Percentiles rank a stretch among this genome's conserved stretches.
phyloP scores from a whole-genome alignment of 176 grass and related monocot species.

The Lolium rigidum region DNA sequence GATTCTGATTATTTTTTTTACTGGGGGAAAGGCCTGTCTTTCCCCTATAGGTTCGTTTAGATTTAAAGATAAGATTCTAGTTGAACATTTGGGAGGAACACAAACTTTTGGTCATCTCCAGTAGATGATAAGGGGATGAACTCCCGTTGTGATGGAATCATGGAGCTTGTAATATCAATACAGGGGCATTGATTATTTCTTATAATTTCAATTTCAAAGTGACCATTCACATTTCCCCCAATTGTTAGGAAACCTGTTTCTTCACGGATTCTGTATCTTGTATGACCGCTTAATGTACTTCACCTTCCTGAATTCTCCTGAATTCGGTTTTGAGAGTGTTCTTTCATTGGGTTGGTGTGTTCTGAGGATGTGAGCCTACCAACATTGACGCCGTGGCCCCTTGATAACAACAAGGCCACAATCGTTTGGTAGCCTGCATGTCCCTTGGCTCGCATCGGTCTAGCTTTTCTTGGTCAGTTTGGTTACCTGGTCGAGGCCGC shows the following conservation, averaged over 20 bases:
- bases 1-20: constrained; percentile 70
- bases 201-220: neutral
- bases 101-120: constrained; percentile 36
- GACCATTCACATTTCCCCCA: neutral
- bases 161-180: constrained; percentile 52
- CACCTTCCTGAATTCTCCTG: neutral
- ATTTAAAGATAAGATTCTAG: constrained; percentile 68
- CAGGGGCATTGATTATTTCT: constrained; percentile 43
- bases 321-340: neutral
- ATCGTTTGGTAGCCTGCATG: too few relatives aligned
- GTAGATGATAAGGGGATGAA: constrained; percentile 48
- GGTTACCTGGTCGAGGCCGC: too few relatives aligned
- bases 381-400: too few relatives aligned
- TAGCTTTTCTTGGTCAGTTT: too few relatives aligned
- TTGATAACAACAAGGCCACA: too few relatives aligned
- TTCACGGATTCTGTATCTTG: neutral
- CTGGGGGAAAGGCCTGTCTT: constrained; percentile 56
- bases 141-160: constrained; percentile 40
- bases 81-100: constrained; percentile 39
- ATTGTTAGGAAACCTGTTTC: neutral
- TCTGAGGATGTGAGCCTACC: neutral
- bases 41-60: constrained; percentile 71
- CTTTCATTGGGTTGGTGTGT: neutral
- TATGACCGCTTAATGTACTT: neutral
- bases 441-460: too few relatives aligned